Conservation (phyloP, 805 yeast species). For the Cyberlindnera xishuangbannaensis region DNA sequence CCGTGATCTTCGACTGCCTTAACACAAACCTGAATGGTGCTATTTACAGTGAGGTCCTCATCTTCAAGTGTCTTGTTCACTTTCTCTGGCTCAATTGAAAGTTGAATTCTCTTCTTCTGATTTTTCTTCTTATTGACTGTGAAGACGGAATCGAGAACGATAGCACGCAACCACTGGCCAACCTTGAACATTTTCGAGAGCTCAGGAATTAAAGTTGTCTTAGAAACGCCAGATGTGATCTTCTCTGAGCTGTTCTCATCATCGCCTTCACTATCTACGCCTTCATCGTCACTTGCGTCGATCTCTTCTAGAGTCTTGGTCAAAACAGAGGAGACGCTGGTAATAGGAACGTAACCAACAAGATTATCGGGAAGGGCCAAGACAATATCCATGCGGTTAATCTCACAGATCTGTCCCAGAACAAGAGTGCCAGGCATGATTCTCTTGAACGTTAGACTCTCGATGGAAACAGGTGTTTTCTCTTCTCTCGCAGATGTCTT, state of each 20-base stretch:
- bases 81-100: slow-evolving; percentile 66
- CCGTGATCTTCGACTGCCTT: slow-evolving; percentile 91
- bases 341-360: slow-evolving; percentile 71
- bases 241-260: slow-evolving; percentile 21
- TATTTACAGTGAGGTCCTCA: slow-evolving; percentile 61
- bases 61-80: slow-evolving; percentile 57
- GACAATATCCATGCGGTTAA: slow-evolving; percentile 57
- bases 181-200: slow-evolving; percentile 47
- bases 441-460: slow-evolving; percentile 54
- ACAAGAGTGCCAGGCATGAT: slow-evolving; percentile 67
- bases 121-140: slow-evolving; percentile 33
- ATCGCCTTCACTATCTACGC: no score
- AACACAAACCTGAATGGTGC: slow-evolving; percentile 70
- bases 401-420: slow-evolving; percentile 66
- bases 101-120: slow-evolving; percentile 55
- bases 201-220: slow-evolving; percentile 46
- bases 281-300: slow-evolving; percentile 41
- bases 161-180: slow-evolving; percentile 87
- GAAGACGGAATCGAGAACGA: slow-evolving; percentile 51
- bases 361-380: slow-evolving; percentile 77
- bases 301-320: slow-evolving; percentile 50
- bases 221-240: slow-evolving; percentile 23
- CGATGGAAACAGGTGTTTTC: slow-evolving; percentile 41
- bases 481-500: slow-evolving; percentile 26
- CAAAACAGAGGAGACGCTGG: slow-evolving; percentile 62